Conservation (phyloP, 2,329 filamentous ascomycete genomes). For the Seiridium unicorne region DNA sequence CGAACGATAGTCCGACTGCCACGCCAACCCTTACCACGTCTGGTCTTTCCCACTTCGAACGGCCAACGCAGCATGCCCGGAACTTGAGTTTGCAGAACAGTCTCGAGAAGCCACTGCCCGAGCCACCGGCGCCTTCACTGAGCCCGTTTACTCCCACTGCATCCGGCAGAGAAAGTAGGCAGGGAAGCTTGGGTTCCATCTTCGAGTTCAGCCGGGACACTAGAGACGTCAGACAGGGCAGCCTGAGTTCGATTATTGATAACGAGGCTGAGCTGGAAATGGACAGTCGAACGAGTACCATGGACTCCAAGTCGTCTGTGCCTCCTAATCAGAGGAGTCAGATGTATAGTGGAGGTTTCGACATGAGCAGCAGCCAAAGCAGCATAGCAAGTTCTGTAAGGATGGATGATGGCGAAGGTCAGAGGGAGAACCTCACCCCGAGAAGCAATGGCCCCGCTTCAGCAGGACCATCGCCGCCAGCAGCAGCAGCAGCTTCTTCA, state of each 20-base stretch:
- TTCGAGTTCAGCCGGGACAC: not conserved
- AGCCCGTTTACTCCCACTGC: slow-evolving; percentile 28
- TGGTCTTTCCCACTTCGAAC: slow-evolving; percentile 19
- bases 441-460: slow-evolving; percentile 54
- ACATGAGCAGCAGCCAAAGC: slow-evolving; percentile 46
- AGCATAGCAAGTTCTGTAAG: slow-evolving; percentile 42
- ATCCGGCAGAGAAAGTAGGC: slow-evolving; percentile 3
- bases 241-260: slow-evolving; percentile 32
- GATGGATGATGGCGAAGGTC: slow-evolving; percentile 41
- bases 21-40: slow-evolving; percentile 17
- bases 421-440: slow-evolving; percentile 47
- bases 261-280: slow-evolving; percentile 21
- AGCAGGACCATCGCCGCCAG: slow-evolving; percentile 55
- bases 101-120: slow-evolving; percentile 56
- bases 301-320: slow-evolving; percentile 42
- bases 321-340: slow-evolving; percentile 25
- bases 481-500: slow-evolving; percentile 29
- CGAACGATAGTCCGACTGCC: not conserved
- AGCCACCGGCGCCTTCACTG: slow-evolving; percentile 41
- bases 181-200: not conserved
- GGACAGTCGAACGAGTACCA: slow-evolving; percentile 43
- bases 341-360: slow-evolving; percentile 35
- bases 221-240: slow-evolving; percentile 10
- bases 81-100: slow-evolving; percentile 55
- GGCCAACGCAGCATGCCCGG: slow-evolving; percentile 45